A percentile compares a stretch with the other conserved stretches of the same genome.
phyloP scores from a whole-genome alignment of 306 rosid genomes.

The Oemleria cerasiformis region DNA sequence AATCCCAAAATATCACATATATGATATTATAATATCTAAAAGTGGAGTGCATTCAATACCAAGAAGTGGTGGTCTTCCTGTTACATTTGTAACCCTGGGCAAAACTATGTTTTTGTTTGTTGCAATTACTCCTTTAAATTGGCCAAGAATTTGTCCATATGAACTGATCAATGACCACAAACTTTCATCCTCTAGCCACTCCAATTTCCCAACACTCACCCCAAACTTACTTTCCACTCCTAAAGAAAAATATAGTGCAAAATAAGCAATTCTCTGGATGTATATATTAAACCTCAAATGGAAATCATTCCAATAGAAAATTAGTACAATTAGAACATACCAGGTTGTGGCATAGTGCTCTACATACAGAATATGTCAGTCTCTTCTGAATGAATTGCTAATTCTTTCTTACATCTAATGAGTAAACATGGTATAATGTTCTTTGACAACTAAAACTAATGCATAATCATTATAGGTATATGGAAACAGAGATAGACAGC shows the following conservation, averaged over 20 bases:
- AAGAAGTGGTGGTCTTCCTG: constrained; percentile 67
- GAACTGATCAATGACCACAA: constrained; percentile 64
- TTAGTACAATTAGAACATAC: constrained; percentile 38
- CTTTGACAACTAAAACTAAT: too few species aligned
- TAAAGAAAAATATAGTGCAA: constrained; percentile 21
- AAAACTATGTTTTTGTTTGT: constrained; percentile 78
- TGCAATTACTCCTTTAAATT: constrained; percentile 72
- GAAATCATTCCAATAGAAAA: constrained; percentile 18
- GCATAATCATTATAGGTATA: too few species aligned
- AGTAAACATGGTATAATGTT: too few species aligned
- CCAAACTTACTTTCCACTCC: constrained; percentile 88
- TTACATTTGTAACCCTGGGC: constrained; percentile 51
- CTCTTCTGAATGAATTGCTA: too few species aligned
- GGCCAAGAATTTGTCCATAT: constrained; percentile 76
- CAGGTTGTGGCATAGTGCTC: constrained; percentile 65
- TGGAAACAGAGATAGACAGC: too few species aligned
- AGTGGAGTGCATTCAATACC: constrained; percentile 43
- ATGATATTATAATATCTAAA: not conserved
- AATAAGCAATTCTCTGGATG: constrained; percentile 13
- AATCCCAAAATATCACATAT: constrained; percentile 11
- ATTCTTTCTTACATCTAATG: too few species aligned
- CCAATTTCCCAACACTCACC: constrained; percentile 55
- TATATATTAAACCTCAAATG: constrained; percentile 24
- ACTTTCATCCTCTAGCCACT: constrained; percentile 68
- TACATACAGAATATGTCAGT: constrained; percentile 81